These are phyloP conservation scores for Henckelia pumila DNA, from an alignment of 257 asterid species.

Conservation along the genomic window DNA sequence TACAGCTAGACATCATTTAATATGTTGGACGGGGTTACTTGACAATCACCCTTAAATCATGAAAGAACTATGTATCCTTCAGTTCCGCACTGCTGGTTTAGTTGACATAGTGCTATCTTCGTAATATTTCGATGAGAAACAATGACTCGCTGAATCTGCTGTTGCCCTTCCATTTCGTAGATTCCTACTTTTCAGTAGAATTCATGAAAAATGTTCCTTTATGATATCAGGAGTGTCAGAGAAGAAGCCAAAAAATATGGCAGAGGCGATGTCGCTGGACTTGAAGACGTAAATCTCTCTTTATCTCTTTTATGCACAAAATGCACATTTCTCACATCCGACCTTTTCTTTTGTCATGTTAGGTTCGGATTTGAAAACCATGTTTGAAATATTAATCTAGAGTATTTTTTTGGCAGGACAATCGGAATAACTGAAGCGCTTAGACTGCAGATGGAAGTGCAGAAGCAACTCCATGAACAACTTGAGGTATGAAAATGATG, in stretches of 20 bases:
- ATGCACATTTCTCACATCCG: neutral
- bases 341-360: neutral
- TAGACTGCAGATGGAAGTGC: conserved; percentile 84
- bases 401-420: conserved; percentile 45
- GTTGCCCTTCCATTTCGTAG: neutral
- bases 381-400: neutral
- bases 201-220: neutral
- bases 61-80: neutral
- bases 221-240: conserved; percentile 46
- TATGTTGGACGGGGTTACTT: neutral
- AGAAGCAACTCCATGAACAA: conserved; percentile 89
- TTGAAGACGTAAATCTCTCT: conserved; percentile 56
- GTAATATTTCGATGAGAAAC: neutral
- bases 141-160: neutral
- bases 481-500: conserved; percentile 60
- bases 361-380: neutral
- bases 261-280: conserved; percentile 54
- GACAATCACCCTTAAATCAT: neutral
- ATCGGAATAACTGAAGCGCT: conserved; percentile 81
- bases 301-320: neutral
- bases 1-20: neutral
- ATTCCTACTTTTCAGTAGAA: neutral
- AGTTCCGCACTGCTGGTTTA: neutral
- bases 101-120: neutral
- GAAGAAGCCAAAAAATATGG: conserved; percentile 26